Conservation (phyloP, 495 filamentous ascomycete genomes). For the Penicillium manginii region DNA sequence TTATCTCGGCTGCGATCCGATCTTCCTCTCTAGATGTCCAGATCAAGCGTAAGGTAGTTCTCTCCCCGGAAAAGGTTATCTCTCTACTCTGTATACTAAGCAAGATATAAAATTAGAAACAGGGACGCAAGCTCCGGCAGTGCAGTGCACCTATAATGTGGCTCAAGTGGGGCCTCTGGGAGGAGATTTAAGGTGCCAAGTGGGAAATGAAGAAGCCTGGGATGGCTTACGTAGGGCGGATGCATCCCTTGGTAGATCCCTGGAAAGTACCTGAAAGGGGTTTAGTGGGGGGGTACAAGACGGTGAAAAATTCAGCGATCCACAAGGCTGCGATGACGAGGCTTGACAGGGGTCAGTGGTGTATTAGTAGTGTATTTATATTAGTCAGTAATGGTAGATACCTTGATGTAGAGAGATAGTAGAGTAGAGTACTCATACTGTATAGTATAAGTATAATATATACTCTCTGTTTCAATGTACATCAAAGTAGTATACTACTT, state of each 20-base stretch:
- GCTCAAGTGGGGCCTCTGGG: too few species aligned
- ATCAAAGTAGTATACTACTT: too few species aligned
- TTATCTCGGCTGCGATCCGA: background rate
- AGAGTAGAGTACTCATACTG: too few species aligned
- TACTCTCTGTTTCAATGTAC: too few species aligned
- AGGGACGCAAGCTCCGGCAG: background rate
- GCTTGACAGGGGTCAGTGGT: too few species aligned
- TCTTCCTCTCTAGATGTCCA: too few species aligned
- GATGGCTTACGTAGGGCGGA: constrained; percentile 7
- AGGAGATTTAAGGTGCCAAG: too few species aligned
- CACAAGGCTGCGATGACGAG: constrained; percentile 35
- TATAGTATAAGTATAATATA: too few species aligned
- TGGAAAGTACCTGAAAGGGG: background rate
- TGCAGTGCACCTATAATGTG: background rate
- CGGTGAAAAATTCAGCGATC: constrained; percentile 12
- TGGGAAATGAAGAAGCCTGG: constrained; percentile 23
- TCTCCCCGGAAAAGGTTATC: constrained; percentile 18
- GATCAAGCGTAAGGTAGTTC: too few species aligned
- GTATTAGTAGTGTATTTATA: background rate
- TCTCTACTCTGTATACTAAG: too few species aligned
- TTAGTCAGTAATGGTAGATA: too few species aligned
- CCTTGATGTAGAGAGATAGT: too few species aligned
- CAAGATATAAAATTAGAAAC: constrained; percentile 25
- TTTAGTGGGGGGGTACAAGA: background rate
- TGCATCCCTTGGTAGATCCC: background rate